phyloP scores from a whole-genome alignment of 768 basidiomycete genomes.

The Cystobasidium onofrii region DNA sequence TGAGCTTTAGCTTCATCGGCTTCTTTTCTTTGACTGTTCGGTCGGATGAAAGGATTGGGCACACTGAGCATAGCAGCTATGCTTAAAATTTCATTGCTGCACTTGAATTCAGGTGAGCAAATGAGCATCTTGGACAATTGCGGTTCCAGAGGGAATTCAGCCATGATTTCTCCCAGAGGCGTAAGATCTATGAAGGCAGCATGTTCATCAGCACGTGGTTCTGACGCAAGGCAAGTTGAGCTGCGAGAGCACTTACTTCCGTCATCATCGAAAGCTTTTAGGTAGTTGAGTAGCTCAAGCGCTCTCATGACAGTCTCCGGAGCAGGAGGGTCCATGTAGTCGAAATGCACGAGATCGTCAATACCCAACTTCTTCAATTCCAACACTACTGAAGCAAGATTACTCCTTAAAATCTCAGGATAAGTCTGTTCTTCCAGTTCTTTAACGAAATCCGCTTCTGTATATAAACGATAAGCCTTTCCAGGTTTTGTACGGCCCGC shows the following conservation, averaged over 20 bases:
- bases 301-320: constrained; percentile 97
- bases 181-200: constrained; percentile 54
- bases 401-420: constrained; percentile 88
- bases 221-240: neutral
- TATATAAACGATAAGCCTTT: constrained; percentile 94
- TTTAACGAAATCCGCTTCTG: constrained; percentile 90
- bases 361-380: constrained; percentile 91
- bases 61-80: constrained; percentile 98
- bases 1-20: constrained; percentile 85
- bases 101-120: constrained; percentile 85
- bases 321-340: constrained; percentile 67
- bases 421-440: constrained; percentile 96
- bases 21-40: constrained; percentile 74
- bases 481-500: constrained; percentile 93
- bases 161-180: constrained; percentile 78
- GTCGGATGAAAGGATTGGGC: constrained; percentile 89
- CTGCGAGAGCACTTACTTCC: constrained; percentile 50
- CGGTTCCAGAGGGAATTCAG: constrained; percentile 97
- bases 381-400: constrained; percentile 83
- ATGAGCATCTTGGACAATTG: constrained; percentile 94
- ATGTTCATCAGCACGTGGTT: neutral
- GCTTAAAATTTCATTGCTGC: constrained; percentile 89
- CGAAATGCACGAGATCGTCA: constrained; percentile 55
- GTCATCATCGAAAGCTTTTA: constrained; percentile 87
- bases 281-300: constrained; percentile 81